Conservation (phyloP, 805 yeast species). For the Lachancea waltii region DNA sequence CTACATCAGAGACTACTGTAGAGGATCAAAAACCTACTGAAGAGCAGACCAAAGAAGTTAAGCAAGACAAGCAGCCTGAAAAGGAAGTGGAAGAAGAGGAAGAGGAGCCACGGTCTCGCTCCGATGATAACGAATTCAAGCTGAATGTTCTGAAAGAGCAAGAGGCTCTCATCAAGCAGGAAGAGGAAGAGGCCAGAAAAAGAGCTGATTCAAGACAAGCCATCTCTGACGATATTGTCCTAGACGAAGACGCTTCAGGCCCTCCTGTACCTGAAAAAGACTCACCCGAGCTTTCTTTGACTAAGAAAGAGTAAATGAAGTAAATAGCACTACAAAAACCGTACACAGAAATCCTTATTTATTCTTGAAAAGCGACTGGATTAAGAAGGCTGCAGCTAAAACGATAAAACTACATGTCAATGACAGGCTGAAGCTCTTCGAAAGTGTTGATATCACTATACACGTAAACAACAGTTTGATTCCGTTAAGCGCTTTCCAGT, state of each 20-base stretch:
- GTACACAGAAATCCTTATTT: too few relatives aligned
- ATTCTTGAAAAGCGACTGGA: too few relatives aligned
- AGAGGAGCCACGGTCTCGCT: slow-evolving; percentile 8
- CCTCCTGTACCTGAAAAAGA: slow-evolving; percentile 21
- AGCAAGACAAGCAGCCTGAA: slow-evolving; percentile 12
- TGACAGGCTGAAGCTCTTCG: too few relatives aligned
- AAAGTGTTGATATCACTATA: too few relatives aligned
- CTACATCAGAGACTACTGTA: too few relatives aligned
- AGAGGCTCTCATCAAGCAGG: slow-evolving; percentile 79
- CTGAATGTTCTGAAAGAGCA: slow-evolving; percentile 72
- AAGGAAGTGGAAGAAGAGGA: slow-evolving; percentile 10
- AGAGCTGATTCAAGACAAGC: slow-evolving; percentile 19
- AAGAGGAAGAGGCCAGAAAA: slow-evolving; percentile 66
- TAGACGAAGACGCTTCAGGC: slow-evolving; percentile 30
- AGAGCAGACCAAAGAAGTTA: not conserved
- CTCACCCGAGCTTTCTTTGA: slow-evolving; percentile 17
- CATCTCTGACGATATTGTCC: slow-evolving; percentile 34
- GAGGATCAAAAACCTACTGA: slow-evolving; percentile 1
- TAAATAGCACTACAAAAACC: not conserved
- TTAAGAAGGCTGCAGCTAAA: too few relatives aligned
- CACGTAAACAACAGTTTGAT: too few relatives aligned
- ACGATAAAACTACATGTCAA: too few relatives aligned
- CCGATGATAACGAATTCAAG: slow-evolving; percentile 50
- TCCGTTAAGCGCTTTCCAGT: too few relatives aligned
- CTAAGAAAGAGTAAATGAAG: slow-evolving; percentile 14